Evolutionary conservation across 164 flowering plant genomes (phyloP).

Genomic region (Aristolochia contorta): DNA sequence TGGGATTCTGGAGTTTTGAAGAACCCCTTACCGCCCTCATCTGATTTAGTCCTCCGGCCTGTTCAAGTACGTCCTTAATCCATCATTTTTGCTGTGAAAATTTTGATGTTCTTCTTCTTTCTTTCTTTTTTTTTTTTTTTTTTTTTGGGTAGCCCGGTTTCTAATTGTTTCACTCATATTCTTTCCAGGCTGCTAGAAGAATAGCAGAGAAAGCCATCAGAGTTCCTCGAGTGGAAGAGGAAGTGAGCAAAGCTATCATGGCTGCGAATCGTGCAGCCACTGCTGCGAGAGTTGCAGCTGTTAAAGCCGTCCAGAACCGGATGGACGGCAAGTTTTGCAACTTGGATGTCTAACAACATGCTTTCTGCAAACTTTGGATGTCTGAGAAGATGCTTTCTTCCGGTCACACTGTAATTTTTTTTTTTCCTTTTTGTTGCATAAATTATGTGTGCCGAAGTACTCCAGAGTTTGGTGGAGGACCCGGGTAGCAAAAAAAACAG

Average conservation of each 20-base stretch:
- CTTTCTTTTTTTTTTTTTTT: too few relatives aligned
- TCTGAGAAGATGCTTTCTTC: constrained; percentile 11
- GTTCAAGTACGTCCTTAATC: constrained; percentile 50
- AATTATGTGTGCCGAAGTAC: constrained; percentile 4
- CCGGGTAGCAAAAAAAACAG: constrained; percentile 32
- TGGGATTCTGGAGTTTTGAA: constrained; percentile 74
- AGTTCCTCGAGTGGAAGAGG: constrained; percentile 61
- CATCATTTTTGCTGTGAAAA: not conserved
- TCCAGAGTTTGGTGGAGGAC: not conserved
- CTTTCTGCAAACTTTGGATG: constrained; percentile 17
- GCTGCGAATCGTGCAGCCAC: constrained; percentile 91
- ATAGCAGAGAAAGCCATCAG: constrained; percentile 64
- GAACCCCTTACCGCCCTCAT: constrained; percentile 33
- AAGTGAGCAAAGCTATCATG: constrained; percentile 62
- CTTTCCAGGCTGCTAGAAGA: constrained; percentile 67
- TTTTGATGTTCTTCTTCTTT: not conserved
- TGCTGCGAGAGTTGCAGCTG: constrained; percentile 91
- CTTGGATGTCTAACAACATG: constrained; percentile 21
- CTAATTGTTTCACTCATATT: not conserved
- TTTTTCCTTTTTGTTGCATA: constrained; percentile 15
- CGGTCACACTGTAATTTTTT: constrained; percentile 19
- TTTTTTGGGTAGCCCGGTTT: not conserved
- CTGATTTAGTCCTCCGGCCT: constrained; percentile 51
- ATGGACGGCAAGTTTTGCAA: constrained; percentile 74
- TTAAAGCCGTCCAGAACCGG: constrained; percentile 86